Evolutionary conservation across 129 eudicot species (phyloP), one percentile per base, ranked within the genome.

Genomic region (Lactuca sativa): DNA sequence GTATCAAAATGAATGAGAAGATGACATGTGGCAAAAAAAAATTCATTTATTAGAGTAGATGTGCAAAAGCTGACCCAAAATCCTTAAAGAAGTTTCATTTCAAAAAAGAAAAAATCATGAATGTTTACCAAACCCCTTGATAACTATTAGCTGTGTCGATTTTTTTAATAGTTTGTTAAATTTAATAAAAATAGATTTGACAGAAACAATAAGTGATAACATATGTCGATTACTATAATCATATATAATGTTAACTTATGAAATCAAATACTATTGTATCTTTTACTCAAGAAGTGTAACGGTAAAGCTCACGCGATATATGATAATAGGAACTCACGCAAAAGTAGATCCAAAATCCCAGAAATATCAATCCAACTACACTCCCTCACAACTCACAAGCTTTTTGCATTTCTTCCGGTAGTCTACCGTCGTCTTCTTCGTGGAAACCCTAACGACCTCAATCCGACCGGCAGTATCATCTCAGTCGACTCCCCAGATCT

Each of bases 391-490:
- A 18, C 38, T 47, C 59, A 47, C 63, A 62, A 25, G 30, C 3
- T 62, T 62, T 73, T 32, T 31, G 61, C 62, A 18, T 38, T 73
- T 12, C 60, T 62, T 72, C 55, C 36, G 67, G 51, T 66, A 59
- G 73, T 74, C 73, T 30, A 66, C 58, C 72, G 34, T 74, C 78
- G 64, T 74, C 78, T 65, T 74, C 72, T 64, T 74, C 72, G 49
- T 47, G 73, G 73, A 66, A 74, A 74, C 73, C 73, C 73, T 74
- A 66, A 74, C 66, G 79, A 74, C 79, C 67, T 56, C 52, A 48
- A 33, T 56, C 78, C 63, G 71, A 73, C 78, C 21, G 7, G 56
- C 44, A 41, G 32, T 73, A 7, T 14, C 6, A 36, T 56, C n/a
- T 69, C 43, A 18, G 10, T 13, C 37, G 15, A 71, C 54, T 60